These are phyloP conservation scores for Akanthomyces lecanii DNA, from an alignment of 2,329 filamentous ascomycete genomes.

Conservation along the genomic window DNA sequence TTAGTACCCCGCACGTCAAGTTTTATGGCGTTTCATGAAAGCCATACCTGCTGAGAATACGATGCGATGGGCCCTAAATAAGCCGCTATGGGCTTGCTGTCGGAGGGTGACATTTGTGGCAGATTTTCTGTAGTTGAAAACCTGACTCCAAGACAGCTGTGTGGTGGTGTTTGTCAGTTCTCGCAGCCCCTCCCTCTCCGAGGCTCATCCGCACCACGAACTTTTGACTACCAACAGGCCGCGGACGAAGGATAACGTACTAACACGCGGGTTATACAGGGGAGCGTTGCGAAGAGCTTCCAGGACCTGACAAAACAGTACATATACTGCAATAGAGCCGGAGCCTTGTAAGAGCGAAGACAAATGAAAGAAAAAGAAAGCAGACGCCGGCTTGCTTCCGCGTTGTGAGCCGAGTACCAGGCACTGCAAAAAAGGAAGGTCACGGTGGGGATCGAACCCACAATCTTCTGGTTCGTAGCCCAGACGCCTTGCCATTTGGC, in stretches of 20 bases:
- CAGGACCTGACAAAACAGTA: too few relatives aligned
- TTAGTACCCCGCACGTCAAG: background rate
- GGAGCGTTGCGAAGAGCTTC: too few relatives aligned
- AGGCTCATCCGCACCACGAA: background rate
- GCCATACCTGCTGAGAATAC: slow-evolving; percentile 15
- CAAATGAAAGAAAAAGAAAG: background rate
- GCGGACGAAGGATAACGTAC: too few relatives aligned
- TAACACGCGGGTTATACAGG: too few relatives aligned
- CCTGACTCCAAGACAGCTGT: background rate
- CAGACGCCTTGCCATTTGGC: slow-evolving; percentile 21
- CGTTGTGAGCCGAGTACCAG: too few relatives aligned
- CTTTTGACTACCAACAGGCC: background rate
- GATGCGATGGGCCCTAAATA: slow-evolving; percentile 14
- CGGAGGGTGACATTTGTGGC: slow-evolving; percentile 1
- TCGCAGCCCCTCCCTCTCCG: background rate
- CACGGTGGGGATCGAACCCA: slow-evolving; percentile 20
- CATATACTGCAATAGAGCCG: too few relatives aligned
- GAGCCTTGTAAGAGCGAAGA: background rate
- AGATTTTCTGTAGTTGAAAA: background rate
- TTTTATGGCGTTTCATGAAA: background rate
- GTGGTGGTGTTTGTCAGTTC: slow-evolving; percentile 1
- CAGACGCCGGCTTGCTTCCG: background rate
- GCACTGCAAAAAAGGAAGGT: slow-evolving; percentile 15
- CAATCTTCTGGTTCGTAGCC: slow-evolving; percentile 20
- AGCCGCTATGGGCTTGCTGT: slow-evolving; percentile 15